phyloP scores from a whole-genome alignment of 2,329 filamentous ascomycete species.

The Arthroderma sp. region DNA sequence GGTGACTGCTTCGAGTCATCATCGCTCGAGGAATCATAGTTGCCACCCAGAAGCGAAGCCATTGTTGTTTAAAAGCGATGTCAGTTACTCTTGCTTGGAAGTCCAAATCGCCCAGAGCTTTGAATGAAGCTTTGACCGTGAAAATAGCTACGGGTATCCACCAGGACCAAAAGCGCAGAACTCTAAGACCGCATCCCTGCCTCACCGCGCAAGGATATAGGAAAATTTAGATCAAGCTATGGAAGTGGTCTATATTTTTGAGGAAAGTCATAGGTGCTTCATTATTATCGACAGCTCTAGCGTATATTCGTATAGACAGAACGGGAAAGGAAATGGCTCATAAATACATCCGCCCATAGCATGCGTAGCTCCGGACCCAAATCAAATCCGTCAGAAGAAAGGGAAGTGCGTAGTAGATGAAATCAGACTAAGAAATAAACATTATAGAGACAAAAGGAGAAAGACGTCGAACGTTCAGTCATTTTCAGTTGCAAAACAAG shows the following conservation, averaged over 20 bases:
- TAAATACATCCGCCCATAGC: not conserved
- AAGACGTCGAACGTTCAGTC: not conserved
- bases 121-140: too few species aligned
- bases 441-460: not conserved
- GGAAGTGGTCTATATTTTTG: too few species aligned
- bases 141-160: too few species aligned
- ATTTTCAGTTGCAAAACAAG: not conserved
- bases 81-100: too few species aligned
- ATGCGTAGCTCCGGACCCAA: slow-evolving; percentile 1
- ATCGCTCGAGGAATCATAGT: slow-evolving; percentile 37
- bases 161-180: too few species aligned
- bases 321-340: not conserved
- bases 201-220: too few species aligned
- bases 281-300: slow-evolving; percentile 2
- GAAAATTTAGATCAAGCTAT: too few species aligned
- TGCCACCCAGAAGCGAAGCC: slow-evolving; percentile 31
- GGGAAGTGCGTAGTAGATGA: not conserved
- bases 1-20: slow-evolving; percentile 26
- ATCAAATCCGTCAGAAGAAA: not conserved
- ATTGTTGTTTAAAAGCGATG: slow-evolving; percentile 13
- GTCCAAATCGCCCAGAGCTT: too few species aligned
- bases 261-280: not conserved
- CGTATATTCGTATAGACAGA: slow-evolving; percentile 5
- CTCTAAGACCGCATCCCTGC: too few species aligned
- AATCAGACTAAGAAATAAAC: not conserved